Base-by-base conservation (phyloP, 352 stramenopile genomes). In the Phytophthora hybrid region DNA sequence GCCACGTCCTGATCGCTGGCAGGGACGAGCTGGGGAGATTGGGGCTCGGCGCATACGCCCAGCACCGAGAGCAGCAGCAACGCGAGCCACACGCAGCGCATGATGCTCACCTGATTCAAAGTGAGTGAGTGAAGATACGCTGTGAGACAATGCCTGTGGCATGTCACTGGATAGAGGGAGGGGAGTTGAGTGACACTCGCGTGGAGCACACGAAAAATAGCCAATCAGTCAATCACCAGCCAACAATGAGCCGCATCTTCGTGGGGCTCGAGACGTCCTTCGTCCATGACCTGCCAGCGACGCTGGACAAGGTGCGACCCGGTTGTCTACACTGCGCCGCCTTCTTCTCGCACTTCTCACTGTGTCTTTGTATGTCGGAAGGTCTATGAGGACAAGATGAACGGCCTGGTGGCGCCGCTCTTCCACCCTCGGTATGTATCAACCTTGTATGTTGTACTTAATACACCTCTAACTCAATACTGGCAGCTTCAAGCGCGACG, bases 381-480 rank as follows among this genome's bases (percentile, higher is more conserved):
- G 85, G 68, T 90, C 39, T 89, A 84, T 49, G 84, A 92, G 55
- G 88, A 95, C 67, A 91, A 92, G 70, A 88, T 95, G 77, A 92
- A 81, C 70, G 89, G 88, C 44, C 71, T 97, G 0, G 84, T 91
- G 39, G 84, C 81, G 32, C 89, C 92, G 31, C 78, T 97, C 23
- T 95, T 97, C 76, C 91, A 97, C 51, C 90, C 90, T 47, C 79
- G 87, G 87, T 94, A 64, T 16, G 34, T 5, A 41, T 39, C 23
- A 26, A 11, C 32, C 8, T 39, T 11, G 4, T 13, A 14, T 14
- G 16, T 41, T 13, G 34, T 5, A 41, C 5, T 41, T 5, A 41
- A 41, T 16, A 41, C 10, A 16, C 10, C 34, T 5, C 34, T 41
- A 13, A 41, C 34, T 68, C 9, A 11, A 13, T 23, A 23, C 16